These are phyloP conservation scores for Ganoderma resinaceum DNA, from an alignment of 1,284 basidiomycete genomes.

Conservation along the genomic window DNA sequence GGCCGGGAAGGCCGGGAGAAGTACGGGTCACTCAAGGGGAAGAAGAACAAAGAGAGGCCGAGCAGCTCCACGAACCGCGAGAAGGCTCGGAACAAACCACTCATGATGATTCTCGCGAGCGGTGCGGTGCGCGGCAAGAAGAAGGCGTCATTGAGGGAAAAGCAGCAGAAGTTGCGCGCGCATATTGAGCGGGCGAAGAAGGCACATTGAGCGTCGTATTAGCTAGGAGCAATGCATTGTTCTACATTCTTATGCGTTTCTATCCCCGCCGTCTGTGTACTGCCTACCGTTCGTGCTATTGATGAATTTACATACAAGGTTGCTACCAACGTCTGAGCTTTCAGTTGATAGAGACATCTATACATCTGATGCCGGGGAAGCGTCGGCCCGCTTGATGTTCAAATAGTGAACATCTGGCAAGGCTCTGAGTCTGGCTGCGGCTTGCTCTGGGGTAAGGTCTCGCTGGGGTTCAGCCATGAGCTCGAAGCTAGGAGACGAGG, in stretches of 20 bases:
- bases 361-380: conserved; percentile 15
- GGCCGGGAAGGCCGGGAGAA: conserved; percentile 97
- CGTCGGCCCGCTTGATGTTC: conserved; percentile 32
- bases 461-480: conserved; percentile 92
- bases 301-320: conserved; percentile 6
- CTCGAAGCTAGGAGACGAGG: conserved; percentile 71
- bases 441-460: conserved; percentile 92
- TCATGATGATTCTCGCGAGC: conserved; percentile 91
- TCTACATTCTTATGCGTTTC: not conserved
- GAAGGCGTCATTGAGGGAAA: conserved; percentile 86
- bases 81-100: conserved; percentile 90
- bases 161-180: conserved; percentile 78
- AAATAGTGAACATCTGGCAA: conserved; percentile 61
- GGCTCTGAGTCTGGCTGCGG: conserved; percentile 70
- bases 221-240: not conserved
- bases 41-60: conserved; percentile 82
- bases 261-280: not conserved
- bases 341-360: conserved; percentile 24
- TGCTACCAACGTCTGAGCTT: not conserved
- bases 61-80: conserved; percentile 90
- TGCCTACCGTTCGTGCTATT: not conserved
- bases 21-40: conserved; percentile 89
- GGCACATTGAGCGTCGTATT: conserved; percentile 30
- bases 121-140: conserved; percentile 84
- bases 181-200: conserved; percentile 80